These are phyloP conservation scores for Polyporus tsugae DNA, from an alignment of 1,284 basidiomycete species.

Conservation along the genomic window DNA sequence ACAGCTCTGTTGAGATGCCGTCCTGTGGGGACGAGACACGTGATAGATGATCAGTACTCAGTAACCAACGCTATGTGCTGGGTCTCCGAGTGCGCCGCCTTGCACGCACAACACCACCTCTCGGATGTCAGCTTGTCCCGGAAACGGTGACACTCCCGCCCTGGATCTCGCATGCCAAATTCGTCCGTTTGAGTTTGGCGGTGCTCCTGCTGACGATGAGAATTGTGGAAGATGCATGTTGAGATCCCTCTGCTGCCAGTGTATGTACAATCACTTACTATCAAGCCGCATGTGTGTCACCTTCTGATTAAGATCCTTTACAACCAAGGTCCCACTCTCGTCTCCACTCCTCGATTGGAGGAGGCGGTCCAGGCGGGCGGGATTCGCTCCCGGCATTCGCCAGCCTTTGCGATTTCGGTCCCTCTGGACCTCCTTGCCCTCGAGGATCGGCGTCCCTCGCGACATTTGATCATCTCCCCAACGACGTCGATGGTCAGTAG, in stretches of 20 bases:
- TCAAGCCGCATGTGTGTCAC: constrained; percentile 23
- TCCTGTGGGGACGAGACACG: constrained; percentile 27
- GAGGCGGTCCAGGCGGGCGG: constrained; percentile 30
- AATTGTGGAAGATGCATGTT: constrained; percentile 23
- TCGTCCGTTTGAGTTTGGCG: constrained; percentile 23
- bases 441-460: constrained; percentile 46
- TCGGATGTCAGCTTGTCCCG: constrained; percentile 3
- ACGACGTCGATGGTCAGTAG: constrained; percentile 28
- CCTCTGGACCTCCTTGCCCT: constrained; percentile 36
- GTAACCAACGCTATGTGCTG: constrained; percentile 14
- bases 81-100: constrained; percentile 23
- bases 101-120: constrained; percentile 9
- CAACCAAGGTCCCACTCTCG: constrained; percentile 27
- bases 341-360: constrained; percentile 26
- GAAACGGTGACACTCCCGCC: background rate
- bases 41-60: constrained; percentile 35
- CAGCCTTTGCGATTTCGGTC: constrained; percentile 12
- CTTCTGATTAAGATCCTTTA: constrained; percentile 31
- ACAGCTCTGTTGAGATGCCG: constrained; percentile 31
- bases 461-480: constrained; percentile 45
- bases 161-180: constrained; percentile 16
- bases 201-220: constrained; percentile 30
- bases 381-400: constrained; percentile 21
- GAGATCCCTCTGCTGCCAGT: constrained; percentile 18
- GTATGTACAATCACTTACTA: constrained; percentile 32